Base-by-base conservation (phyloP, 164 flowering plant species). In the Magnolia changhungtana region DNA sequence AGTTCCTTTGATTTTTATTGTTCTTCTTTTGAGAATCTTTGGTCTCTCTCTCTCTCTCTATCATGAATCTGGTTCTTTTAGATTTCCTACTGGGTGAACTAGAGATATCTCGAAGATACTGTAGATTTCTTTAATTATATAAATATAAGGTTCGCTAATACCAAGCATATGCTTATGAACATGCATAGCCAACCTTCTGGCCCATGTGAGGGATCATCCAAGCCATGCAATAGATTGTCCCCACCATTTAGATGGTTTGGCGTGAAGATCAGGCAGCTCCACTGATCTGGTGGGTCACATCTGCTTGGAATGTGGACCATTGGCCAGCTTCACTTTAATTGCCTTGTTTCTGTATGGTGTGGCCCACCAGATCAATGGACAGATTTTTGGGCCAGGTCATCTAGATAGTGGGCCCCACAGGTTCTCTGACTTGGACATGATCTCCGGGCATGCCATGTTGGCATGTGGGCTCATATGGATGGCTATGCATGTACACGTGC, bases 31-130 rank as follows among this genome's bases (percentile, higher is more conserved):
- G 20, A 29, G 71, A 68, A 68, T 68, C 49, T 31, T 29, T 64
- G 67, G 9, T 21, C 19, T n/a, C 23, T 67, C n/a, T 27, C 49
- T 1, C 19, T 27, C 8, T 68, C 31, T 68, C 27, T 13, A 18
- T 45, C 50, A 31, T 27, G 50, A 68, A 31, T 68, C 50, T 68
- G 71, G 50, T 68, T 68, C 71, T 68, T 68, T 68, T 14, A 27
- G 71, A 67, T 68, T 68, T 31, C 8, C 18, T 29, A 27, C 18
- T 68, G 14, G n/a, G 71, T 68, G 50, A 24, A 68, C 21, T 68
- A 68, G 71, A 68, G 71, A 0, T 13, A 14, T 31, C 3, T 10
- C 45, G 49, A 65, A 65, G 68, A 68, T 29, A 29, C 50, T 31
- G 3, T 11, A 31, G 50, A 7, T 29, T 18, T 19, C 50, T 68